Conservation (phyloP, 768 basidiomycete species). For the Clitopilus hobsonii region DNA sequence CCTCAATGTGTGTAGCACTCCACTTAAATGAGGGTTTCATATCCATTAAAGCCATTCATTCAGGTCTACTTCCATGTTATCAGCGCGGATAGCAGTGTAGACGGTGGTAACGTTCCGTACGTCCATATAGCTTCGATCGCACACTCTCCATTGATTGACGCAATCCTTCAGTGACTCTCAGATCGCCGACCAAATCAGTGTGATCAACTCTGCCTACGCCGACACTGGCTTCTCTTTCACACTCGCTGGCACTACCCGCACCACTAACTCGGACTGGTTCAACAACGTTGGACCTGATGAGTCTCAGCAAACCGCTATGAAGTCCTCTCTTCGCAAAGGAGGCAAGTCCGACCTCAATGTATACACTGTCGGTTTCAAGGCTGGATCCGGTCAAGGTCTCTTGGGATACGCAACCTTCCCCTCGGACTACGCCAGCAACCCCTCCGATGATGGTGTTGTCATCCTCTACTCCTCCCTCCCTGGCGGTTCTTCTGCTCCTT, state of each 20-base stretch:
- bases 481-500: conserved; percentile 32
- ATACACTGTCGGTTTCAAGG: conserved; percentile 38
- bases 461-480: conserved; percentile 32
- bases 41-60: background rate
- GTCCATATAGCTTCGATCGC: conserved; percentile 6
- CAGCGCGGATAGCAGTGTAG: conserved; percentile 18
- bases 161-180: conserved; percentile 24
- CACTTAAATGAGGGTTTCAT: background rate
- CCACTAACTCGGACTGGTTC: conserved; percentile 46
- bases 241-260: conserved; percentile 36
- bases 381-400: conserved; percentile 27
- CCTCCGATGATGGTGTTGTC: conserved; percentile 41
- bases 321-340: conserved; percentile 37
- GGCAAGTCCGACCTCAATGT: conserved; percentile 39
- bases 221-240: conserved; percentile 29
- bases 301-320: conserved; percentile 42
- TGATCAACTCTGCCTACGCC: conserved; percentile 38
- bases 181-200: conserved; percentile 29
- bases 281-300: conserved; percentile 30
- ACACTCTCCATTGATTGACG: conserved; percentile 2
- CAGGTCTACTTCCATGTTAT: conserved; percentile 28
- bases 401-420: conserved; percentile 54
- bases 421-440: conserved; percentile 27
- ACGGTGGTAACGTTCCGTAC: conserved; percentile 41
- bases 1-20: background rate